phyloP scores from a whole-genome alignment of 2,329 filamentous ascomycete genomes.

The Trichoderma sp. region DNA sequence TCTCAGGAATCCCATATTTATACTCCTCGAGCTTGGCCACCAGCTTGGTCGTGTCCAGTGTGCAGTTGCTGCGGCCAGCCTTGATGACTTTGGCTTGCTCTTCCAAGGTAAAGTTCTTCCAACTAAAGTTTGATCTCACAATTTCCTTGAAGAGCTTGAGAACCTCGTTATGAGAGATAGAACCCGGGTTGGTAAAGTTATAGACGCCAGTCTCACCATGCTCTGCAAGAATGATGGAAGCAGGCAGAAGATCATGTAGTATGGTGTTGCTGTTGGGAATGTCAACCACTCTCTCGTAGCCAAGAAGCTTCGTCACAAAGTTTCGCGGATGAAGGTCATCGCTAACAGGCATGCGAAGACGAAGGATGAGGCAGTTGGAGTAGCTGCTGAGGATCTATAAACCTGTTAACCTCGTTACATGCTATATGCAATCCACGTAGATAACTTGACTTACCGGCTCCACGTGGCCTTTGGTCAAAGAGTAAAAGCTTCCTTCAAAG shows the following conservation, averaged over 20 bases:
- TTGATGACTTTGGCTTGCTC: constrained; percentile 69
- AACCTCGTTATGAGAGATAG: constrained; percentile 72
- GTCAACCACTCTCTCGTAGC: constrained; percentile 66
- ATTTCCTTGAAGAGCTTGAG: constrained; percentile 63
- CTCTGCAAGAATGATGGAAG: constrained; percentile 60
- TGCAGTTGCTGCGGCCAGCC: constrained; percentile 66
- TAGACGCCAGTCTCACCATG: constrained; percentile 64
- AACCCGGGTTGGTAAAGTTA: constrained; percentile 71
- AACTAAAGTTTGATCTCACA: constrained; percentile 60
- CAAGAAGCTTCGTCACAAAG: constrained; percentile 69
- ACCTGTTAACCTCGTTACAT: neutral
- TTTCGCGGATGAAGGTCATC: constrained; percentile 67
- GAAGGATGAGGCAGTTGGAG: constrained; percentile 62
- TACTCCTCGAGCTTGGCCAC: constrained; percentile 61
- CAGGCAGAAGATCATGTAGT: constrained; percentile 63
- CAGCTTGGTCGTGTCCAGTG: constrained; percentile 64
- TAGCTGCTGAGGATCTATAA: constrained; percentile 62
- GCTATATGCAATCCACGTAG: neutral
- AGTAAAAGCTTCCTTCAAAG: constrained; percentile 69
- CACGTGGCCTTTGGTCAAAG: constrained; percentile 64
- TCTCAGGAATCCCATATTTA: constrained; percentile 58
- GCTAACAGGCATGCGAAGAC: constrained; percentile 69
- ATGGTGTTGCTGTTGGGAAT: constrained; percentile 70
- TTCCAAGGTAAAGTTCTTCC: constrained; percentile 67
- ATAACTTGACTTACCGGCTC: constrained; percentile 43